Percentiles rank a stretch among this genome's conserved stretches.
phyloP scores from a whole-genome alignment of 73 alveolate species.

The Paramecium octaurelia region DNA sequence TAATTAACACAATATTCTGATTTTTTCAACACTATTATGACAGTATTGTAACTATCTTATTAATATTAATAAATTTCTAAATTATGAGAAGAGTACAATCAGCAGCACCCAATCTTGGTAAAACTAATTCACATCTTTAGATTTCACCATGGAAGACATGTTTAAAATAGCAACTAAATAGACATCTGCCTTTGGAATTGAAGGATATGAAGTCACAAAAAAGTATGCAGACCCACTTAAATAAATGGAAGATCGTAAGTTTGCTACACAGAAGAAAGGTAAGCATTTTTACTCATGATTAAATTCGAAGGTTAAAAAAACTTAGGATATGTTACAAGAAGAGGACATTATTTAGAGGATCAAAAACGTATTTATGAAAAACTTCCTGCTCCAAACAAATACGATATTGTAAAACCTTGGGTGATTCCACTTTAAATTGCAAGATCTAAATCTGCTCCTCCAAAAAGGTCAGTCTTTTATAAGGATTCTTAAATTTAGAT shows the following conservation, averaged over 20 bases:
- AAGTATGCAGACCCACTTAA: constrained; percentile 51
- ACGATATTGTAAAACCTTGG: constrained; percentile 38
- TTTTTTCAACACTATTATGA: neutral
- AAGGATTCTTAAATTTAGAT: neutral
- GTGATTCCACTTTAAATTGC: neutral
- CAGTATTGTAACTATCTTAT: neutral
- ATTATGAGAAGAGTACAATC: neutral
- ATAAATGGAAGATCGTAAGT: constrained; percentile 16
- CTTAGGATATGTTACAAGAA: constrained; percentile 5
- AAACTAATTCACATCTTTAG: neutral
- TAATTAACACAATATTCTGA: neutral
- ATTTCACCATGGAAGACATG: constrained; percentile 34
- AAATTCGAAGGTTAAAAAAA: neutral
- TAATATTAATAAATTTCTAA: neutral
- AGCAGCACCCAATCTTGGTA: neutral
- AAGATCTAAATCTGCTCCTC: constrained; percentile 33
- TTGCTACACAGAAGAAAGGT: neutral
- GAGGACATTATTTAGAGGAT: constrained; percentile 58
- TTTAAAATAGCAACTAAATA: constrained; percentile 44
- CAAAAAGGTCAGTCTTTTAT: neutral
- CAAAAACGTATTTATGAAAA: neutral
- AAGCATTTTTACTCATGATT: neutral
- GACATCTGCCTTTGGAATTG: constrained; percentile 50
- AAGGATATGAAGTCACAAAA: constrained; percentile 53
- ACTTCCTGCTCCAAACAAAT: constrained; percentile 58